These are phyloP conservation scores for Coemansia pectinata DNA, from an alignment of 192 early-diverging fungal species.

Conservation along the genomic window DNA sequence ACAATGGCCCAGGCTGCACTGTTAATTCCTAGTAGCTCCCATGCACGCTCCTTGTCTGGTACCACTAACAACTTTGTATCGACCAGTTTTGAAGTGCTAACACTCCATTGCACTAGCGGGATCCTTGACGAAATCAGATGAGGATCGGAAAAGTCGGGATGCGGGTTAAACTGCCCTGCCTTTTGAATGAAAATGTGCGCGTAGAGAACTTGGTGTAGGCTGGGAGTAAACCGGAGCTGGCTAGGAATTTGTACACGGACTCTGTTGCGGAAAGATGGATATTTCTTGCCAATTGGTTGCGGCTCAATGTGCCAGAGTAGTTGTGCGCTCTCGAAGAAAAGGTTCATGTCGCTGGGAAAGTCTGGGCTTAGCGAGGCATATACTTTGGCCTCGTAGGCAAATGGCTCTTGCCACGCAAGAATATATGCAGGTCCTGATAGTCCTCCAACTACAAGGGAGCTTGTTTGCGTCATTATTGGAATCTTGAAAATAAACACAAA, in stretches of 20 bases:
- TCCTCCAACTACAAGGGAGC: neutral
- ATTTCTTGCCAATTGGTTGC: neutral
- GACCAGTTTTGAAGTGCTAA: neutral
- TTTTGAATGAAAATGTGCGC: conserved; percentile 13
- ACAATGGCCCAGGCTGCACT: too few relatives aligned
- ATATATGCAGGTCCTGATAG: neutral
- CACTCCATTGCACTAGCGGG: neutral
- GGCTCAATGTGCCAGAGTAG: too few relatives aligned
- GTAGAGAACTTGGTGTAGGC: neutral
- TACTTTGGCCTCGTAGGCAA: conserved; percentile 14
- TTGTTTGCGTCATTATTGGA: neutral
- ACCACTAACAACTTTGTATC: too few relatives aligned
- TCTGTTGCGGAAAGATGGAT: neutral
- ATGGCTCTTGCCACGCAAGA: conserved; percentile 10
- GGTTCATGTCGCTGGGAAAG: neutral
- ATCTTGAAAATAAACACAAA: neutral
- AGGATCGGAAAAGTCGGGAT: conserved; percentile 15
- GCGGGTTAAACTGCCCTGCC: neutral
- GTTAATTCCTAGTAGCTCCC: neutral
- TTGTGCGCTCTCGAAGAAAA: conserved; percentile 3
- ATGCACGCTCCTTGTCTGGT: neutral
- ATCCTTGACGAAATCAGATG: neutral
- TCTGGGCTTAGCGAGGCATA: too few relatives aligned
- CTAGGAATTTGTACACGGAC: neutral
- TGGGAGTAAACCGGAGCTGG: neutral